Percentiles rank a stretch among this genome's conserved stretches.
phyloP scores from a whole-genome alignment of 2,329 filamentous ascomycete genomes.

The Fusarium pseudocircinatum region DNA sequence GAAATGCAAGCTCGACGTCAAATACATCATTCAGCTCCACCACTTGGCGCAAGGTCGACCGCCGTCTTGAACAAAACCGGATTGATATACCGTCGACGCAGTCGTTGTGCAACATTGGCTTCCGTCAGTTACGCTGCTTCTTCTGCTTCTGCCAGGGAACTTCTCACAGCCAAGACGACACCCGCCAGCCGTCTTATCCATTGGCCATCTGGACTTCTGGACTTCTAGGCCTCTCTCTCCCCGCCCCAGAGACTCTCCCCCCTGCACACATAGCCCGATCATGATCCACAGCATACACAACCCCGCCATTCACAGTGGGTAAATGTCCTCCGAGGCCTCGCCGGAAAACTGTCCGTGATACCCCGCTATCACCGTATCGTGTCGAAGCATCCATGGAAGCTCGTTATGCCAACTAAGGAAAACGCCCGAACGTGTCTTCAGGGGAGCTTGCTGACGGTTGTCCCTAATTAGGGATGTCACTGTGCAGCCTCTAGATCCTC shows the following conservation, averaged over 20 bases:
- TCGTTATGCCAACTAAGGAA: constrained; percentile 40
- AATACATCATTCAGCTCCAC: constrained; percentile 38
- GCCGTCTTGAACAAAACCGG: constrained; percentile 31
- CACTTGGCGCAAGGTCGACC: constrained; percentile 9
- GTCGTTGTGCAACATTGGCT: constrained; percentile 26
- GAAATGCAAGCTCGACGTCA: constrained; percentile 15
- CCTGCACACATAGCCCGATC: constrained; percentile 35
- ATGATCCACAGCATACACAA: constrained; percentile 30
- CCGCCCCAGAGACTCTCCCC: constrained; percentile 5
- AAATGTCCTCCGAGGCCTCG: constrained; percentile 16
- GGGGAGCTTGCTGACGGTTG: constrained; percentile 21
- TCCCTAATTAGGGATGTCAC: constrained; percentile 19
- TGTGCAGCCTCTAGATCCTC: constrained; percentile 8
- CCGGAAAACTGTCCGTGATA: constrained; percentile 36
- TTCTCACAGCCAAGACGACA: constrained; percentile 3
- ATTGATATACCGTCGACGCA: constrained; percentile 22
- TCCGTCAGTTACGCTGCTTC: constrained; percentile 23
- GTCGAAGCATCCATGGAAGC: constrained; percentile 44
- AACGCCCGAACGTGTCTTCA: constrained; percentile 29
- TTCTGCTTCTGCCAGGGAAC: constrained; percentile 20
- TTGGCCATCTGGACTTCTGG: constrained; percentile 9
- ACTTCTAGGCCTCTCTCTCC: background rate
- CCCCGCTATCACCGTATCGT: constrained; percentile 40
- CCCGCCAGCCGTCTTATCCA: constrained; percentile 29
- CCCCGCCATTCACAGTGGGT: constrained; percentile 37